Conservation (phyloP, 2,329 filamentous ascomycete species). For the Chaetomium strumarium region DNA sequence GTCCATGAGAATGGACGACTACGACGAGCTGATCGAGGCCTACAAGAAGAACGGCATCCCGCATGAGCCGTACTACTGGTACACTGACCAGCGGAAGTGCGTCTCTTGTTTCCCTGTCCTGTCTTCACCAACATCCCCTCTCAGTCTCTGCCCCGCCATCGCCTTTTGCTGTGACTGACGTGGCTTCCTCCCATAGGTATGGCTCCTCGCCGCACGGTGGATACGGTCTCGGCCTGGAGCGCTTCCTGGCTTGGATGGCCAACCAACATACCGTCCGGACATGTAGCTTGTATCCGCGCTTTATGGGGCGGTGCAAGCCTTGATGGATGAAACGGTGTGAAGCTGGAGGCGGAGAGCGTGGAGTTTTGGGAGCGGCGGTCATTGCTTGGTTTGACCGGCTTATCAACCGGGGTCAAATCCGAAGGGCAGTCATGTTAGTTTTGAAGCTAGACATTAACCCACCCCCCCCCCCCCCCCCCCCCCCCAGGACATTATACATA, state of each 20-base stretch:
- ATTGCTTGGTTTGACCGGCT: not conserved
- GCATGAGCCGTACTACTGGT: conserved; percentile 50
- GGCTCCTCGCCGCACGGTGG: conserved; percentile 88
- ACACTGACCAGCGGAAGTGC: conserved; percentile 93
- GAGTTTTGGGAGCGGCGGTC: not conserved
- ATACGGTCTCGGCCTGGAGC: conserved; percentile 87
- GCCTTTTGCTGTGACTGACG: not conserved
- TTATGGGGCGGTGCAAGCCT: conserved; percentile 75
- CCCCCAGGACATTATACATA: too few species aligned
- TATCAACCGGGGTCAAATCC: too few species aligned
- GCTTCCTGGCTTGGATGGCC: conserved; percentile 61
- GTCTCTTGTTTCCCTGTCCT: conserved; percentile 27
- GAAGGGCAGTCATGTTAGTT: too few species aligned
- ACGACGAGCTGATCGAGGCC: conserved; percentile 81
- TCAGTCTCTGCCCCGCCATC: not conserved
- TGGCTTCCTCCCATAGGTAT: conserved; percentile 51
- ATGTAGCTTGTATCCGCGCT: conserved; percentile 71
- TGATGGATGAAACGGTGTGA: conserved; percentile 32
- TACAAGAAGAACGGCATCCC: conserved; percentile 85
- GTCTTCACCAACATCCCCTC: not conserved
- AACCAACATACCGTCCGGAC: conserved; percentile 60
- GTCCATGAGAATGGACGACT: conserved; percentile 91
- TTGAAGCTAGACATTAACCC: too few species aligned
- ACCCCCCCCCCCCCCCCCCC: too few species aligned
- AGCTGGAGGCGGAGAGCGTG: not conserved